A percentile compares a stretch with the other conserved stretches of the same genome.
phyloP scores from a whole-genome alignment of 73 alveolate species.

The Paramecium sexaurelia region DNA sequence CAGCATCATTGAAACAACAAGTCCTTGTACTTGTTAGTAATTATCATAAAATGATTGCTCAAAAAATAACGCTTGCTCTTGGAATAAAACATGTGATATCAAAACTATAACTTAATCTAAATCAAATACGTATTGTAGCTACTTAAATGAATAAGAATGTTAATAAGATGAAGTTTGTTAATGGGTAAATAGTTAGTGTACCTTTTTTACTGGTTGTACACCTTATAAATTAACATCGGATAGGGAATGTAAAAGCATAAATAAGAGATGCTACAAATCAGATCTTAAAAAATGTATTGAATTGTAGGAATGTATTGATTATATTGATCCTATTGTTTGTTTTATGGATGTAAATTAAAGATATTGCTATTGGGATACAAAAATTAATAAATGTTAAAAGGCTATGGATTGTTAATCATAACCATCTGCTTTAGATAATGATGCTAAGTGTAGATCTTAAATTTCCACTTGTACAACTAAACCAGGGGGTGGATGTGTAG shows the following conservation, averaged over 20 bases:
- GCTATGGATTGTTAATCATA: background rate
- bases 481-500: conserved; percentile 25
- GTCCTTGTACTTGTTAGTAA: background rate
- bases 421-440: background rate
- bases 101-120: background rate
- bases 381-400: background rate
- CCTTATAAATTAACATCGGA: background rate
- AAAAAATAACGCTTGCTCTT: background rate
- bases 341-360: background rate
- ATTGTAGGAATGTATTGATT: background rate
- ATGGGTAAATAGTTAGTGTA: background rate
- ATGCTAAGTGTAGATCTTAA: conserved; percentile 12
- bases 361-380: conserved; percentile 36
- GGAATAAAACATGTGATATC: background rate
- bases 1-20: background rate
- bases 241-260: background rate
- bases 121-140: background rate
- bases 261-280: background rate
- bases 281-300: conserved; percentile 8
- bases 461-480: background rate
- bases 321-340: background rate
- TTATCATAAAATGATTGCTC: background rate
- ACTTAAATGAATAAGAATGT: background rate
- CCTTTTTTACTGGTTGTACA: conserved; percentile 32
- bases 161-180: background rate